A percentile compares a stretch with the other conserved stretches of the same genome.
Evolutionary conservation across 23 red algal genomes (phyloP).

Genomic region (Chondrus crispus): DNA sequence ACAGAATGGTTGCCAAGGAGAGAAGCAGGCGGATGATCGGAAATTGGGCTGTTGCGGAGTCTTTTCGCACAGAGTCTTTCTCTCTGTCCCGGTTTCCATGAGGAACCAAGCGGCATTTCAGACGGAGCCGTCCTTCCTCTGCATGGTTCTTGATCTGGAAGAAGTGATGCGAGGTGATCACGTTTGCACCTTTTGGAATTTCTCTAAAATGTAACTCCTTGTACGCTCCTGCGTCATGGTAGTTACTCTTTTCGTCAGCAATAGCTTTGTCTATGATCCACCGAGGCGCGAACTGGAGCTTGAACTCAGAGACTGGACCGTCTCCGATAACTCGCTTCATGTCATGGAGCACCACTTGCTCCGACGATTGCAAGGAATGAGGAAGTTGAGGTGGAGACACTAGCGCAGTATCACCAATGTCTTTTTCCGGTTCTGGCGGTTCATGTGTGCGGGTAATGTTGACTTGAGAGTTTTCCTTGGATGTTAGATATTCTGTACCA

Average conservation of each 20-base stretch:
- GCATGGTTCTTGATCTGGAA: conserved; percentile 25
- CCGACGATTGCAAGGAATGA: not conserved
- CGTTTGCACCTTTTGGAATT: not conserved
- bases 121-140: not conserved
- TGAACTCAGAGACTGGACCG: not conserved
- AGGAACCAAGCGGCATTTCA: conserved; percentile 14
- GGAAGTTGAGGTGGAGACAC: not conserved
- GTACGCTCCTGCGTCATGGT: not conserved
- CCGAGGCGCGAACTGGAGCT: not conserved
- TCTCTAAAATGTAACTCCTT: not conserved
- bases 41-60: conserved; percentile 23
- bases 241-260: not conserved
- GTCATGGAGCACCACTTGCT: conserved; percentile 1
- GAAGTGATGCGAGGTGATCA: conserved; percentile 25
- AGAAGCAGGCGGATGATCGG: not conserved
- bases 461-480: not conserved
- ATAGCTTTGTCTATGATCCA: conserved; percentile 18
- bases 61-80: conserved; percentile 4
- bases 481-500: not conserved
- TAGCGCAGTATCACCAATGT: not conserved
- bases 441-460: not conserved
- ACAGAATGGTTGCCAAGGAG: not conserved
- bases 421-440: conserved; percentile 29
- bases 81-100: conserved; percentile 6
- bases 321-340: not conserved